Conservation (phyloP, 106 monocot species). For the Posidonia australis region DNA sequence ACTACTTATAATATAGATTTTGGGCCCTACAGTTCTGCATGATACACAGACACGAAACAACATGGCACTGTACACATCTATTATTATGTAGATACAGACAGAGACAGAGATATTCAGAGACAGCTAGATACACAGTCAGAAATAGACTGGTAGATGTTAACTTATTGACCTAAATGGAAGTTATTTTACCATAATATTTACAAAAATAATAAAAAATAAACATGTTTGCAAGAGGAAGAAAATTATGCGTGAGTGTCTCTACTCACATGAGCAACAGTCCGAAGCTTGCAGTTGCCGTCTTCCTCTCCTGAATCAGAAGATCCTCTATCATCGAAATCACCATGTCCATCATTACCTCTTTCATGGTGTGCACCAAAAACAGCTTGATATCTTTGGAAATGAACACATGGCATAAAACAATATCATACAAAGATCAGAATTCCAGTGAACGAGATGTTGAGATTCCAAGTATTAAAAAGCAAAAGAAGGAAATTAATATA, state of each 20-base stretch:
- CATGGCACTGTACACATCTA: too few species aligned
- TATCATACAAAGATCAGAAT: background rate
- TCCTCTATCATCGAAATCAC: constrained; percentile 2
- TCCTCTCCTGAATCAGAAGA: constrained; percentile 14
- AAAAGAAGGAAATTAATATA: background rate
- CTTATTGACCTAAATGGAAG: too few species aligned
- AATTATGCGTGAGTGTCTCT: background rate
- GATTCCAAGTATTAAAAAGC: background rate
- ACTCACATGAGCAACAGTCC: constrained; percentile 42
- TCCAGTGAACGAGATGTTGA: background rate
- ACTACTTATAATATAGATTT: too few species aligned
- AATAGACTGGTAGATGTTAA: too few species aligned
- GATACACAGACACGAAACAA: too few species aligned
- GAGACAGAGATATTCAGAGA: too few species aligned
- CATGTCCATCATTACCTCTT: constrained; percentile 13
- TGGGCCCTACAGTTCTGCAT: too few species aligned
- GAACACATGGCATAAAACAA: background rate
- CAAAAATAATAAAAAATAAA: too few species aligned
- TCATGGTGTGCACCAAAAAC: constrained; percentile 36
- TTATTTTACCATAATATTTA: too few species aligned
- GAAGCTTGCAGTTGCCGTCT: constrained; percentile 14
- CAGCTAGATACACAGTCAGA: too few species aligned
- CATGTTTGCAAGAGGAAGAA: background rate
- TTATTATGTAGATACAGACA: too few species aligned
- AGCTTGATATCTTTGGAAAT: constrained; percentile 37